Evolutionary conservation across 805 yeast species (phyloP), one percentile per base, ranked within the genome.

Genomic region (Scheffersomyces coipomensis): DNA sequence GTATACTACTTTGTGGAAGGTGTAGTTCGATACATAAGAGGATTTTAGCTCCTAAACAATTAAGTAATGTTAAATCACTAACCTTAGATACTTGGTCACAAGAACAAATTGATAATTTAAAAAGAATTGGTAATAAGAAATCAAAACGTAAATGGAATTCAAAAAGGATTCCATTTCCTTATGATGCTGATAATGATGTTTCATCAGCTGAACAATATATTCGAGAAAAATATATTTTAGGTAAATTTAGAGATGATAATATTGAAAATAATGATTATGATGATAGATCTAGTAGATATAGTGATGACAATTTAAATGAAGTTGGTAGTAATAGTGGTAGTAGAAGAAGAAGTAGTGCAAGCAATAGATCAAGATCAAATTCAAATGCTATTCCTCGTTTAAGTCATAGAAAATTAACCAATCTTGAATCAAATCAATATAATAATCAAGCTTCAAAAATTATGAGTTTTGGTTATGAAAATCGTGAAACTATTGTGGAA

Each of bases 21-120:
- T 88, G 96, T 71, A 91, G 95, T 7, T 79, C 87, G 3, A 72
- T 81, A 24, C 96, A 88, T 60, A 69, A 88, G 44, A 75, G 76
- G 40, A 66, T 86, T 31, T 54, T 69, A 17, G 65, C 64, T 0
- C 86, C 88, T 0, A 50, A 70, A 2, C 79, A 79, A 29, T 60
- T 82, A 10, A 81, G 90, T 4, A 63, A 68, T 36, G 87, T 86
- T 6, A 85, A 85, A 52, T 83, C 90, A 0, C 64, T 88, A 38
- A 79, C 89, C 4, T 67, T 84, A 55, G 96, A 88, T 49, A 61
- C 67, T 3, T 88, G 96, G 96, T 48, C 71, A 1, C 57, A 57
- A 4, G 67, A 66, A 5, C 88, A 88, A 52, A 49, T 87, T 21
- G 77, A 73, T 17, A 35, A 44, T 25, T 52, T 66, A 39, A 51